Percentiles rank a stretch among this genome's conserved stretches.
Conservation (phyloP, 176 grass and related monocot genomes). For the Bolboschoenus planiculmis region DNA sequence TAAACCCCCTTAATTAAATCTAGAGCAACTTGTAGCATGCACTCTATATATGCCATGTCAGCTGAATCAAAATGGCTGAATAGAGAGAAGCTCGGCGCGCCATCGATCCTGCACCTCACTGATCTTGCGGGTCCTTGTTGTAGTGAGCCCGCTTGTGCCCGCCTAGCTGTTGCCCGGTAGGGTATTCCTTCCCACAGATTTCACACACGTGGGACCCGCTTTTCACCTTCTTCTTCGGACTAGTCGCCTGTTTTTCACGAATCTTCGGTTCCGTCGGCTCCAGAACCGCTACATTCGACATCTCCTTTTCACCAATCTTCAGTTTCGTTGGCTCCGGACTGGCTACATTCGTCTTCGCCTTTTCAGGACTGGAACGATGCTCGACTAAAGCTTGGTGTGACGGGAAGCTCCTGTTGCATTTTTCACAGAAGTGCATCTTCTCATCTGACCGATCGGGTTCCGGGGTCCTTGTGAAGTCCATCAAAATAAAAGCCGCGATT, state of each 20-base stretch:
- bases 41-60: background rate
- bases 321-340: background rate
- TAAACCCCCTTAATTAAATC: background rate
- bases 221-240: background rate
- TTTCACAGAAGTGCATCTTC: background rate
- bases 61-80: background rate
- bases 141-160: slow-evolving; percentile 16
- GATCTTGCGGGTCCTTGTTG: background rate
- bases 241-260: background rate
- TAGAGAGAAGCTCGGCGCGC: background rate
- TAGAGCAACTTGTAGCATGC: background rate
- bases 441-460: background rate
- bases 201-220: background rate
- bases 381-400: background rate
- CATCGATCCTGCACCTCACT: background rate
- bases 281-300: background rate
- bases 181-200: background rate
- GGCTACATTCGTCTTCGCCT: background rate
- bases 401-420: background rate
- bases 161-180: background rate
- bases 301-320: background rate
- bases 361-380: background rate
- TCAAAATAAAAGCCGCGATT: background rate
- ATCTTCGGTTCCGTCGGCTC: background rate
- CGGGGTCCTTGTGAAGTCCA: background rate